A percentile compares a stretch with the other conserved stretches of the same genome.
phyloP scores from a whole-genome alignment of 352 stramenopile genomes.

The Phytophthora tubulina region DNA sequence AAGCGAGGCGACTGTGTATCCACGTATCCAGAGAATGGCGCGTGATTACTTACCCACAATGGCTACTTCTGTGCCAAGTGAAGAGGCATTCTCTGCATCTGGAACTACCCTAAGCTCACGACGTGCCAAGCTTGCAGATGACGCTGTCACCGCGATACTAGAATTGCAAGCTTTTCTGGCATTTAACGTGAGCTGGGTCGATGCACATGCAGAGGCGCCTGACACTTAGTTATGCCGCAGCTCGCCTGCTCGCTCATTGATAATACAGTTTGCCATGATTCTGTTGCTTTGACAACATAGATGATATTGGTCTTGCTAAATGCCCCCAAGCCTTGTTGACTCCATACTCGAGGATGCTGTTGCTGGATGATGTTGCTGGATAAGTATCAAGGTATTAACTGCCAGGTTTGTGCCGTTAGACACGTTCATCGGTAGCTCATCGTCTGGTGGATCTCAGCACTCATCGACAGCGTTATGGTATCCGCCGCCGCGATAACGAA shows the following conservation, averaged over 20 bases:
- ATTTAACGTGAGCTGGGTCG: constrained; percentile 4
- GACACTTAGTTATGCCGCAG: no score
- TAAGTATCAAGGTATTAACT: not conserved
- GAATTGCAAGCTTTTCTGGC: constrained; percentile 14
- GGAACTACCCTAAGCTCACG: constrained; percentile 8
- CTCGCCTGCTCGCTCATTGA: no score
- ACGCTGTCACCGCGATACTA: constrained; percentile 12
- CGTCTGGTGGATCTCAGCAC: not conserved
- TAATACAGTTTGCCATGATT: no score
- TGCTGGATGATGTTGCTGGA: not conserved
- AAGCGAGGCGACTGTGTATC: not conserved
- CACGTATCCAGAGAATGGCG: constrained; percentile 21
- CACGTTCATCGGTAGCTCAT: not conserved
- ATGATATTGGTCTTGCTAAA: no score
- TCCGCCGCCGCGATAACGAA: not conserved
- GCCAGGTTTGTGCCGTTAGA: not conserved
- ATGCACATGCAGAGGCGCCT: no score
- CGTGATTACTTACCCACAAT: constrained; percentile 20
- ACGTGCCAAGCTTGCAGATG: constrained; percentile 14
- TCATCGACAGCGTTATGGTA: not conserved
- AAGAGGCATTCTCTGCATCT: constrained; percentile 21
- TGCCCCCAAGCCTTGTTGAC: no score
- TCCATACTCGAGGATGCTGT: no score
- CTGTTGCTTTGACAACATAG: no score
- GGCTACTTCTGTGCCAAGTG: constrained; percentile 27